Base-by-base conservation (phyloP, 2,329 filamentous ascomycete species). In the Venturia carpophila region DNA sequence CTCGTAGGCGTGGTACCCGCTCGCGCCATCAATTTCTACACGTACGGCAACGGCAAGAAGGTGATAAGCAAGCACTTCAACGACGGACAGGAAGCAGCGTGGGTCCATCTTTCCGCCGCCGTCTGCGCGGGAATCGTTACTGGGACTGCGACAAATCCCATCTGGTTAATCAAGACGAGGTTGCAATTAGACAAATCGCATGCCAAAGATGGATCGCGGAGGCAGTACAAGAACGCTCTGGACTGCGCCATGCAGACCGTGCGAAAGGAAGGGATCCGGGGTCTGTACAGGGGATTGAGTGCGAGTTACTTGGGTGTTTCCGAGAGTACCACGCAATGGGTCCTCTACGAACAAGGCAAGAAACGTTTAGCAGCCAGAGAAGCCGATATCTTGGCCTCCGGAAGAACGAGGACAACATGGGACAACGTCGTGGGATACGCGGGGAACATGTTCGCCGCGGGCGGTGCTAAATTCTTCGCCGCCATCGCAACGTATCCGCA, bases 131-230 rank as follows among this genome's bases (percentile, higher is more conserved):
- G 92, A 1, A 84, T 97, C 55, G 87, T 88, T 7, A 97, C 93
- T 0, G 90, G 90, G 60, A 97, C 93, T 0, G 90, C 89, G 27
- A 97, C 92, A 45, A 97, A 97, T 76, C 92, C 92, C 1, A 96
- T 97, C 72, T 97, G 92, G 92, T 84, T 97, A 68, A 86, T 97
- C 73, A 97, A 97, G 82, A 97, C 92, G 49, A 83, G 92, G 41
- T 75, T 97, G 70, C 92, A 97, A 77, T 84, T 97, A 42, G 92
- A 97, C 79, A 95, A 92, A 79, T 90, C 90, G 73, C 84, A 86
- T 63, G 88, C 88, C 19, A 83, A 84, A 70, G 78, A 79, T 67
- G 76, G 74, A 49, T 42, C 79, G 79, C 82, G 66, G 63, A 82
- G 92, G 63, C 86, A 86, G 72, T 97, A 97, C 77, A 86, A 86